These are phyloP conservation scores for Zygosaccharomyces kombuchaensis DNA, from an alignment of 805 yeast species.

Conservation along the genomic window DNA sequence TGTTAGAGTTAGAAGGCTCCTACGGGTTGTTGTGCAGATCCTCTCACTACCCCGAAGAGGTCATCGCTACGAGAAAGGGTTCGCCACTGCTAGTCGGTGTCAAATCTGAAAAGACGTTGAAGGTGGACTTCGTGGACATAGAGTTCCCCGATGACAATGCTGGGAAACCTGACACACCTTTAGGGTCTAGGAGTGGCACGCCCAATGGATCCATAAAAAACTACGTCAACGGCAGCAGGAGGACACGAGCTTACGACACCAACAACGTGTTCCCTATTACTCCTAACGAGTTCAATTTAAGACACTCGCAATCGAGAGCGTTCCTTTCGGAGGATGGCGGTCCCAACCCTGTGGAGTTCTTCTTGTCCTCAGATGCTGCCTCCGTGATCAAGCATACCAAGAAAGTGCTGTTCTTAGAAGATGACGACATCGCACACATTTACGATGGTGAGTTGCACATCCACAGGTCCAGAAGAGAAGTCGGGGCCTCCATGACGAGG, in stretches of 20 bases:
- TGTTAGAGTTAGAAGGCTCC: slow-evolving; percentile 93
- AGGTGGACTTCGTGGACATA: slow-evolving; percentile 97
- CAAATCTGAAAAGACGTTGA: slow-evolving; percentile 88
- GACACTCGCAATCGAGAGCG: slow-evolving; percentile 94
- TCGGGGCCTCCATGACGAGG: slow-evolving; percentile 88
- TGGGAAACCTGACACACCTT: slow-evolving; percentile 34
- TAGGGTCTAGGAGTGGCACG: slow-evolving; percentile 10
- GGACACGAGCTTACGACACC: slow-evolving; percentile 9
- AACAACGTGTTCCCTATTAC: slow-evolving; percentile 47
- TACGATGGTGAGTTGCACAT: slow-evolving; percentile 97
- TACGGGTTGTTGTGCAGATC: slow-evolving; percentile 94
- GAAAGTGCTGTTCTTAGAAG: slow-evolving; percentile 93
- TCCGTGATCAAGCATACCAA: slow-evolving; percentile 96
- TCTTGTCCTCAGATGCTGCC: slow-evolving; percentile 94
- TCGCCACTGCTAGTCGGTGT: slow-evolving; percentile 97
- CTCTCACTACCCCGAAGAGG: slow-evolving; percentile 88
- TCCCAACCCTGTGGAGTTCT: slow-evolving; percentile 93
- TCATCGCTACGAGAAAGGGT: slow-evolving; percentile 96
- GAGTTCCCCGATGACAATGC: slow-evolving; percentile 76
- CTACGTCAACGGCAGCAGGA: slow-evolving; percentile 12
- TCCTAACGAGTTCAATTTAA: slow-evolving; percentile 52
- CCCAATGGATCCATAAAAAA: slow-evolving; percentile 7
- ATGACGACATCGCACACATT: slow-evolving; percentile 97
- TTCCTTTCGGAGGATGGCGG: slow-evolving; percentile 89
- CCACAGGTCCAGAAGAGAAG: slow-evolving; percentile 88